Base-by-base conservation (phyloP, 192 early-diverging fungal species). In the Backusella liffmaniae region DNA sequence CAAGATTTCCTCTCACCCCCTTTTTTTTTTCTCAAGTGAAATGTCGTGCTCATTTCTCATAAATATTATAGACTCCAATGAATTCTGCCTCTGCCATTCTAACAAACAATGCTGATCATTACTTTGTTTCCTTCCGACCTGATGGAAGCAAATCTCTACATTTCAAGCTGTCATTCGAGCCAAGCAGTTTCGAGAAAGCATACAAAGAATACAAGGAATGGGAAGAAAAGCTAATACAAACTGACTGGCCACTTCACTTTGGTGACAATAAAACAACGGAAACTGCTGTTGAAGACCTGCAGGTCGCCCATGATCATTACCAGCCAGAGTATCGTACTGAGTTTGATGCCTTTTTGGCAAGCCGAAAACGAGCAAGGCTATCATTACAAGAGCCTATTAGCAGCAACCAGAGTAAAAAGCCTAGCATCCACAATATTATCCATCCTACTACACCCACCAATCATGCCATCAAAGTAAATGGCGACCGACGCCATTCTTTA, bases 171-270 rank as follows among this genome's bases (percentile, higher is more conserved):
- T 87, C 95, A 1, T 96, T 90, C 66, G 84, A 92, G 59, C 94
- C 96, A 4, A 86, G 88, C 18, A 86, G 92, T 66, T 92, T 96
- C 80, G 88, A 93, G 12, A 88, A 89, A 8, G 93, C 95, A 0
- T 67, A 89, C 29, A 72, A 74, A 10, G 83, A 86, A 30, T 97
- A 97, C 79, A 82, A 89, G n/a, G 74, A 80, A 35, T 97, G 96
- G 96, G 87, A 89, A 76, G 82, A 89, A 10, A 79, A 84, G 13
- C 80, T 97, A 66, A 78, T 92, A 13, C 76, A 84, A 36, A 81
- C 87, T n/a, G 93, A 96, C 77, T 97, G 94, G 94, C 95, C 94
- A 1, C 77, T 90, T 7, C 94, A 95, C 49, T 97, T 97, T 85
- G 92, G 90, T 29, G 80, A 81, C 35, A 62, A 73, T 32, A 89